Evolutionary conservation across 2,329 filamentous ascomycete species (phyloP).

Genomic region (Penicillium sp.): DNA sequence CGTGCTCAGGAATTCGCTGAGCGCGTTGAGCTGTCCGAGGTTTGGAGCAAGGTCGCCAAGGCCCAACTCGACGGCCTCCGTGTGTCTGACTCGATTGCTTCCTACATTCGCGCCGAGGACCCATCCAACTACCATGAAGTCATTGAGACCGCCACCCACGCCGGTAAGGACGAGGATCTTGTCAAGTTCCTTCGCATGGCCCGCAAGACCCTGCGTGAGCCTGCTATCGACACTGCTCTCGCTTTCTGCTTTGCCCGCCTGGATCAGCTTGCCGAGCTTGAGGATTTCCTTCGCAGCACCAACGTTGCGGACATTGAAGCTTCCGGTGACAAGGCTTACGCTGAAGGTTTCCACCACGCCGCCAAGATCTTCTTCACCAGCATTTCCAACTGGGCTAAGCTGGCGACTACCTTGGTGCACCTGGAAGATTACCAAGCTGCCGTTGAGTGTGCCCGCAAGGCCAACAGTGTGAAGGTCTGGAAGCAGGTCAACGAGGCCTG

Average conservation of each 20-base stretch:
- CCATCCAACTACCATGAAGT: slow-evolving; percentile 92
- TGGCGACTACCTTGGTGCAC: slow-evolving; percentile 96
- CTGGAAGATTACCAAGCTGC: slow-evolving; percentile 95
- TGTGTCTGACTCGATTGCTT: slow-evolving; percentile 87
- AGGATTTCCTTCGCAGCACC: slow-evolving; percentile 88
- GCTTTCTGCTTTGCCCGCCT: slow-evolving; percentile 92
- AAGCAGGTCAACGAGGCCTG: slow-evolving; percentile 97
- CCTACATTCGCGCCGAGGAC: slow-evolving; percentile 92
- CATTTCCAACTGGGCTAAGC: slow-evolving; percentile 99
- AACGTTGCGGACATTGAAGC: slow-evolving; percentile 96
- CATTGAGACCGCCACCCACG: slow-evolving; percentile 90
- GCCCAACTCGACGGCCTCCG: slow-evolving; percentile 94
- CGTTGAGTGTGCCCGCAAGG: slow-evolving; percentile 95
- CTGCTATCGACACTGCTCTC: slow-evolving; percentile 86
- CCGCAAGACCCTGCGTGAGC: slow-evolving; percentile 91
- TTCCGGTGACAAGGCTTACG: slow-evolving; percentile 96
- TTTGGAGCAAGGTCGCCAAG: slow-evolving; percentile 98
- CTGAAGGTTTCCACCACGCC: slow-evolving; percentile 88
- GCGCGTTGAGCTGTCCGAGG: slow-evolving; percentile 85
- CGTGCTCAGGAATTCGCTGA: slow-evolving; percentile 94
- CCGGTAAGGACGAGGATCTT: slow-evolving; percentile 95
- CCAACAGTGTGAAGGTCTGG: slow-evolving; percentile 99
- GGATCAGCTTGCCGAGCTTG: slow-evolving; percentile 85
- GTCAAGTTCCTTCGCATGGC: slow-evolving; percentile 97
- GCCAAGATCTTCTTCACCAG: slow-evolving; percentile 98